Evolutionary conservation across 176 grass and related monocot genomes (phyloP).

Genomic region (Carex myosuroides): DNA sequence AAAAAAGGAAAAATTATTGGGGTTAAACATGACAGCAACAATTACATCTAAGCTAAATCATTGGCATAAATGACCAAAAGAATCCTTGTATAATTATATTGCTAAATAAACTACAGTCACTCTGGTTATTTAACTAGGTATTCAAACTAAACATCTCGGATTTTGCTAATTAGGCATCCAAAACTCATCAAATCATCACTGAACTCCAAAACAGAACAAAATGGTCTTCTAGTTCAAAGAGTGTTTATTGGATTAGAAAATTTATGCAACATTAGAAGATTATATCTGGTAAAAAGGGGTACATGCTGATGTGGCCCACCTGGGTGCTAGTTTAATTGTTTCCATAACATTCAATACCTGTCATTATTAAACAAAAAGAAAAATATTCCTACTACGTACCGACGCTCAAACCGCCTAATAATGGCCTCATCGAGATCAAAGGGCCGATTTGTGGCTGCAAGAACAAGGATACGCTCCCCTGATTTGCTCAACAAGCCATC

Average conservation of each 20-base stretch:
- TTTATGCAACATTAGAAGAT: background rate
- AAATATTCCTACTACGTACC: constrained; percentile 41
- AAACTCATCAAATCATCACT: background rate
- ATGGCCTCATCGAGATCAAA: constrained; percentile 99
- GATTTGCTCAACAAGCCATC: constrained; percentile 80
- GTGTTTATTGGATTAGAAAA: background rate
- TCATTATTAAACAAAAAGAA: background rate
- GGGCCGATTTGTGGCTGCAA: constrained; percentile 91
- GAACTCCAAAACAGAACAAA: background rate
- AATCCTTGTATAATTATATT: background rate
- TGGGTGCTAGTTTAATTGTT: background rate
- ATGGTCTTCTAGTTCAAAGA: background rate
- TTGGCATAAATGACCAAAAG: background rate
- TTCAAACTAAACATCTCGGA: background rate
- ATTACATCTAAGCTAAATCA: background rate
- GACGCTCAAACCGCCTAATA: constrained; percentile 92
- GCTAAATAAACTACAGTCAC: background rate
- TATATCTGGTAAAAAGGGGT: background rate
- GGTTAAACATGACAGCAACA: background rate
- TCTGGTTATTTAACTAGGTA: background rate
- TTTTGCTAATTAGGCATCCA: background rate
- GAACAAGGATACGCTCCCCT: constrained; percentile 83
- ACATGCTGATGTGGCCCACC: background rate
- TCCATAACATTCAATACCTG: background rate
- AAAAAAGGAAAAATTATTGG: constrained; percentile 1